phyloP scores from a whole-genome alignment of 768 basidiomycete species.

The Mycena rebaudengoi region DNA sequence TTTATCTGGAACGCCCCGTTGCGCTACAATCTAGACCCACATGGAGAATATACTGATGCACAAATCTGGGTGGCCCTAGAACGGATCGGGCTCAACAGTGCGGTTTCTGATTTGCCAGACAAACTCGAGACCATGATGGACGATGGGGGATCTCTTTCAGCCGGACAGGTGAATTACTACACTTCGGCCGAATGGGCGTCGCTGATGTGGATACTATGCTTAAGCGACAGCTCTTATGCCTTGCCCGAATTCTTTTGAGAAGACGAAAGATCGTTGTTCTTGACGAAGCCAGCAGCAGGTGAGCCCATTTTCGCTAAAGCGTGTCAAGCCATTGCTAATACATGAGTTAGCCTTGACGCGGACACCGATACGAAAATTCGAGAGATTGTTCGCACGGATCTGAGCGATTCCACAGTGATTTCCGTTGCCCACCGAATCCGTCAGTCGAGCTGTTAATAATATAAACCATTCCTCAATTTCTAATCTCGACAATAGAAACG shows the following conservation, averaged over 20 bases:
- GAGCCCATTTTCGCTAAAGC: background rate
- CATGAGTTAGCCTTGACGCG: background rate
- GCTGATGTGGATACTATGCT: background rate
- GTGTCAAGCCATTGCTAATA: background rate
- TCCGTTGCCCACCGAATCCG: slow-evolving; percentile 18
- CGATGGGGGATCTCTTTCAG: slow-evolving; percentile 1
- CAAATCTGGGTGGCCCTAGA: slow-evolving; percentile 18
- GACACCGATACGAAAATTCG: slow-evolving; percentile 13
- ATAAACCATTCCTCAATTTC: background rate
- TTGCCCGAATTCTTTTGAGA: slow-evolving; percentile 5
- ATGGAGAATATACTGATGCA: background rate
- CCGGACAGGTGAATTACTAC: background rate
- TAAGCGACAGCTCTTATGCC: slow-evolving; percentile 11
- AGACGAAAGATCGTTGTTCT: slow-evolving; percentile 1
- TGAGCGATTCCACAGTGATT: slow-evolving; percentile 3
- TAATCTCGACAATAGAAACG: background rate
- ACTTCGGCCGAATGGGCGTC: background rate
- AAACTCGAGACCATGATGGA: slow-evolving; percentile 16
- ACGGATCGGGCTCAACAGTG: slow-evolving; percentile 2
- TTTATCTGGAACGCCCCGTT: slow-evolving; percentile 17
- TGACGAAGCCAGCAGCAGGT: slow-evolving; percentile 14
- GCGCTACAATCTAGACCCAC: slow-evolving; percentile 3
- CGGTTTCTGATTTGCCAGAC: slow-evolving; percentile 7
- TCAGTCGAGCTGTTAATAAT: background rate
- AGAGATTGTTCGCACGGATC: slow-evolving; percentile 10